phyloP scores from a whole-genome alignment of 768 basidiomycete species.

The Calvatia gigantea region DNA sequence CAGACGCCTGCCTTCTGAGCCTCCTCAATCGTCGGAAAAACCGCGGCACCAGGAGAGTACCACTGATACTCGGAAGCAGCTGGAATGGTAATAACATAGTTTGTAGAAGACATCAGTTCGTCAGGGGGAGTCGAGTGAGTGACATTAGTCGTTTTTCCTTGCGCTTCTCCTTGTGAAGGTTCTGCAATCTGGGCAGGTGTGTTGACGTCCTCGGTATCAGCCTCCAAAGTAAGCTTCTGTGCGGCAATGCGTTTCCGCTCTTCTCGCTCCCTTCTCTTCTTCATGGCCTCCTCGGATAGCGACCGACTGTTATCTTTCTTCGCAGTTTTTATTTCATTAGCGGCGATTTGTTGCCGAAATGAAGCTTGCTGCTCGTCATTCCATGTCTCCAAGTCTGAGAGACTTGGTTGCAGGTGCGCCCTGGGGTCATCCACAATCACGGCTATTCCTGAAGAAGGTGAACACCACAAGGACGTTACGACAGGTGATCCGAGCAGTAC shows the following conservation, averaged over 20 bases:
- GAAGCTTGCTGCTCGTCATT: conserved; percentile 42
- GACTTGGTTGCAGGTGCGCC: conserved; percentile 50
- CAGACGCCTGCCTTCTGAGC: conserved; percentile 73
- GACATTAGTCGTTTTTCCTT: not conserved
- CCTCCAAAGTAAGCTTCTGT: conserved; percentile 14
- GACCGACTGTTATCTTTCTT: conserved; percentile 39
- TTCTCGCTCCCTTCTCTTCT: conserved; percentile 72
- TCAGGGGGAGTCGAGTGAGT: conserved; percentile 14
- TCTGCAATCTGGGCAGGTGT: not conserved
- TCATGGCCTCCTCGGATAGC: conserved; percentile 59
- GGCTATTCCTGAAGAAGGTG: conserved; percentile 56
- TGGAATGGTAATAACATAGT: conserved; percentile 63
- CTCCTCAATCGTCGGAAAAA: conserved; percentile 52
- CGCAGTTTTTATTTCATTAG: conserved; percentile 46
- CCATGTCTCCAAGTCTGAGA: conserved; percentile 50
- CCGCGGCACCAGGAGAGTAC: conserved; percentile 48
- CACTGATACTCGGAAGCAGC: conserved; percentile 57
- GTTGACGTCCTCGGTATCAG: conserved; percentile 12
- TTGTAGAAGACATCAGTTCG: conserved; percentile 16
- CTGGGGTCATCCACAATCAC: conserved; percentile 69
- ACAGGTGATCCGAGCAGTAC: conserved; percentile 35
- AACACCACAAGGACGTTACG: conserved; percentile 1
- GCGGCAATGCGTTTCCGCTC: conserved; percentile 32
- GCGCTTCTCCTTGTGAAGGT: not conserved
- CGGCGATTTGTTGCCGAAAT: conserved; percentile 44